Evolutionary conservation across 1,139 yeast genomes (phyloP).

Genomic region (Taphrina deformans): DNA sequence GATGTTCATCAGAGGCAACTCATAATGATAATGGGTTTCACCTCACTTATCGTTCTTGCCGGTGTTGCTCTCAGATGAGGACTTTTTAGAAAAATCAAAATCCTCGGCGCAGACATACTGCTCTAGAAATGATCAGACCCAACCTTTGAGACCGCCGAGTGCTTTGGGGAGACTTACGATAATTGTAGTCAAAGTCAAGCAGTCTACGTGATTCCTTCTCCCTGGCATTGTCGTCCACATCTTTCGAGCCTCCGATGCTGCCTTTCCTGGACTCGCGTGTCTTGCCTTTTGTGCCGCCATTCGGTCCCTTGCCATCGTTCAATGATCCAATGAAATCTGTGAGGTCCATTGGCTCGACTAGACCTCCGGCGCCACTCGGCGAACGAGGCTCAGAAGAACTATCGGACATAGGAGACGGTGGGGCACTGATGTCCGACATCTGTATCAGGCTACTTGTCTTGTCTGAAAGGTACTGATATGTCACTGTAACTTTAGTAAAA

Average conservation of each 20-base stretch:
- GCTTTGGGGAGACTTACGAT: not conserved
- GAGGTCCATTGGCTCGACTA: slow-evolving; percentile 17
- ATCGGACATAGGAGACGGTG: slow-evolving; percentile 7
- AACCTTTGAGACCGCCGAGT: too few relatives aligned
- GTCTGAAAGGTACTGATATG: too few relatives aligned
- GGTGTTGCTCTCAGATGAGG: not conserved
- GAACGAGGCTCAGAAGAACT: slow-evolving; percentile 1
- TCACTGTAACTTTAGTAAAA: too few relatives aligned
- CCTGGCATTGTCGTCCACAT: not conserved
- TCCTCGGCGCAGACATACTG: slow-evolving; percentile 4
- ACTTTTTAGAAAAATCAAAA: not conserved
- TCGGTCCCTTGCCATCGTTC: not conserved
- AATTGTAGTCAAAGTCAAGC: not conserved
- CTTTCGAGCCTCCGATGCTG: not conserved
- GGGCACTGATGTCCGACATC: slow-evolving; percentile 11
- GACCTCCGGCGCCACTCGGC: not conserved
- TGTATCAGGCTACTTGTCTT: too few relatives aligned
- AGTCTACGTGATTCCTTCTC: not conserved
- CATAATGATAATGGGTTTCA: too few relatives aligned
- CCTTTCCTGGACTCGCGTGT: not conserved
- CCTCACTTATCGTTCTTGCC: not conserved
- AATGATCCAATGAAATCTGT: slow-evolving; percentile 14
- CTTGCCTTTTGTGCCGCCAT: not conserved
- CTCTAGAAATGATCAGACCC: not conserved
- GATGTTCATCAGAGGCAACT: too few relatives aligned